A percentile compares a stretch with the other conserved stretches of the same genome.
Evolutionary conservation across 2,329 filamentous ascomycete species (phyloP).

Genomic region (Emmonsia crescens): DNA sequence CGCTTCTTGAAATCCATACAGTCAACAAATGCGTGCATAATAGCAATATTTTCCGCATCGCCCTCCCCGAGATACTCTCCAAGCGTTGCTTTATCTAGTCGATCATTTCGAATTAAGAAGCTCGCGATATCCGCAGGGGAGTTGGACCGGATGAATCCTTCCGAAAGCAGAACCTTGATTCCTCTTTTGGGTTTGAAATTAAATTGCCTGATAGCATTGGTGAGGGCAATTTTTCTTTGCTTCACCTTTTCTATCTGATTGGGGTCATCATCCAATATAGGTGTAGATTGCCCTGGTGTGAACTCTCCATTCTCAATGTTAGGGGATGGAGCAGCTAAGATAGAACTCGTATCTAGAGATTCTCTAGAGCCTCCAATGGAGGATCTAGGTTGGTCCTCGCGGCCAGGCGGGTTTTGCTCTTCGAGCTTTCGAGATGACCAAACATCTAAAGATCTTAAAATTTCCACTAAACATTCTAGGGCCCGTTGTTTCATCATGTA

Average conservation of each 20-base stretch:
- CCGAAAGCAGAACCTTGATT: slow-evolving; percentile 69
- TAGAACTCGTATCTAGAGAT: slow-evolving; percentile 59
- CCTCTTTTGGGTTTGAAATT: slow-evolving; percentile 97
- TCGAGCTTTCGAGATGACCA: slow-evolving; percentile 66
- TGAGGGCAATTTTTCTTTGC: slow-evolving; percentile 81
- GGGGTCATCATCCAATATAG: slow-evolving; percentile 74
- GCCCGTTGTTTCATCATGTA: slow-evolving; percentile 86
- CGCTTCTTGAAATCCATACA: slow-evolving; percentile 85
- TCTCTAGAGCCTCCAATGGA: slow-evolving; percentile 54
- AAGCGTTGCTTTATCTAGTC: slow-evolving; percentile 80
- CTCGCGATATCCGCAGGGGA: slow-evolving; percentile 69
- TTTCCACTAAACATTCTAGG: slow-evolving; percentile 78
- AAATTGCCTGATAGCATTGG: slow-evolving; percentile 80
- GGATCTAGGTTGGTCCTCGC: slow-evolving; percentile 25
- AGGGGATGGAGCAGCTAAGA: slow-evolving; percentile 45
- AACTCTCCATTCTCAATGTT: slow-evolving; percentile 45
- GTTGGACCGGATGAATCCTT: slow-evolving; percentile 77
- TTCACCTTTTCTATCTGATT: slow-evolving; percentile 92
- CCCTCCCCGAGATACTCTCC: slow-evolving; percentile 93
- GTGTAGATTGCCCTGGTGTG: slow-evolving; percentile 52
- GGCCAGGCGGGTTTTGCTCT: slow-evolving; percentile 29
- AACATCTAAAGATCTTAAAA: slow-evolving; percentile 77
- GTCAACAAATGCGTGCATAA: slow-evolving; percentile 97
- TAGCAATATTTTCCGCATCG: slow-evolving; percentile 84
- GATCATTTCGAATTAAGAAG: slow-evolving; percentile 72